Evolutionary conservation across 2,329 filamentous ascomycete genomes (phyloP), one percentile per base, ranked within the genome.

Genomic region (Aspergillus pseudoglaucus): DNA sequence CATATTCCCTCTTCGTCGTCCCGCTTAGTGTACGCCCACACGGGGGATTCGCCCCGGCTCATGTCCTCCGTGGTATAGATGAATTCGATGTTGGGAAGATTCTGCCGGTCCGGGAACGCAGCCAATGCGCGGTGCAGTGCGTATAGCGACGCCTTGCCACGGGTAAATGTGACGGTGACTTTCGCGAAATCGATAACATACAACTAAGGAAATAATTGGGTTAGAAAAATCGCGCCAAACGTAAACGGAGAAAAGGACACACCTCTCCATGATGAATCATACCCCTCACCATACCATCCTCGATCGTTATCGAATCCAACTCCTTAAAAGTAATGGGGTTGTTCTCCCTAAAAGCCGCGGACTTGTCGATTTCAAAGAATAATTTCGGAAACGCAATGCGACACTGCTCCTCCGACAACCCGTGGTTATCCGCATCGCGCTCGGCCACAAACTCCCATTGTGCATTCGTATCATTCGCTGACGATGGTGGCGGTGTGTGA

Each of bases 81-180:
- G 52, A 78, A 77, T 53, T 78, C 75, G 45, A 77, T 70, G 44
- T 73, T 72, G 6, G 75, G 75, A 9, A 78, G 64, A 9, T 53
- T 57, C 9, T 67, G 54, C 12, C 62, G 60, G 35, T 65, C 56
- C 5, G 73, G 67, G 22, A 67, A 65, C 2, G 71, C 61, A 25
- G 64, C 54, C 12, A 79, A 63, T 7, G 75, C 74, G 27, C 76
- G 74, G 50, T 78, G 66, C 25, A 79, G 63, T 6, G 74, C 66
- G 52, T 73, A 68, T 2, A 78, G 62, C 0, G 73, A 74, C 2
- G 73, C 73, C 53, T 63, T 65, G 9, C 61, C 68, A 10, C 68
- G 64, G 0, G 65, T 58, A 41, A 59, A 66, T 6, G 68, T 71
- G 6, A 54, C 57, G 0, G 60, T 60, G 61, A 64, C 63, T 6